These are phyloP conservation scores for Berkeleyomyces basicola DNA, from an alignment of 2,329 filamentous ascomycete genomes.

Conservation along the genomic window DNA sequence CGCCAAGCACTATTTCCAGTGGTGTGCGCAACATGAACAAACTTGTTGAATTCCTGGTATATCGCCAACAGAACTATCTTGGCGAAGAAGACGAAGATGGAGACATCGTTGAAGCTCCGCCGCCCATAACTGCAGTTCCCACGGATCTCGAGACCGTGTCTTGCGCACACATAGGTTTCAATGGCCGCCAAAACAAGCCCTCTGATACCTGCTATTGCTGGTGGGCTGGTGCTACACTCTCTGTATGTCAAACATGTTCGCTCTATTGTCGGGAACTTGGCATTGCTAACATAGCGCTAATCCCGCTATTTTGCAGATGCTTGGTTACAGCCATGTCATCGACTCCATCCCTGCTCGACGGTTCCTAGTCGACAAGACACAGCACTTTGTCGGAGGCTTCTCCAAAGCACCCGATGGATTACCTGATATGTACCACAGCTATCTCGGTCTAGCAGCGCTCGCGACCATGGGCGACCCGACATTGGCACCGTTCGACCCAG, in stretches of 20 bases:
- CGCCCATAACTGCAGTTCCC: slow-evolving; percentile 6
- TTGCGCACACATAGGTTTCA: slow-evolving; percentile 52
- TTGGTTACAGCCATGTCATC: slow-evolving; percentile 41
- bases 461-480: slow-evolving; percentile 54
- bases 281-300: neutral
- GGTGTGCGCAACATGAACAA: slow-evolving; percentile 21
- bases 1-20: slow-evolving; percentile 16
- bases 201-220: slow-evolving; percentile 94
- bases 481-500: slow-evolving; percentile 55
- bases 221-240: slow-evolving; percentile 60
- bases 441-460: slow-evolving; percentile 68
- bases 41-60: slow-evolving; percentile 40
- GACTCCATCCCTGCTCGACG: slow-evolving; percentile 40
- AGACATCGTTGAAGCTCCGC: slow-evolving; percentile 14
- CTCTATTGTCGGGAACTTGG: slow-evolving; percentile 21
- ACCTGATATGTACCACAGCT: slow-evolving; percentile 76
- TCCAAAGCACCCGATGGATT: slow-evolving; percentile 51
- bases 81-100: slow-evolving; percentile 30
- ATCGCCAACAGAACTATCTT: slow-evolving; percentile 47
- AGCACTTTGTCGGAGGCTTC: slow-evolving; percentile 73
- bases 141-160: slow-evolving; percentile 1
- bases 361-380: slow-evolving; percentile 72
- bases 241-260: slow-evolving; percentile 23
- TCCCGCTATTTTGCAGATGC: slow-evolving; percentile 28
- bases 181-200: slow-evolving; percentile 78